phyloP scores from a whole-genome alignment of 768 basidiomycete genomes.

The Roridomyces roridus region DNA sequence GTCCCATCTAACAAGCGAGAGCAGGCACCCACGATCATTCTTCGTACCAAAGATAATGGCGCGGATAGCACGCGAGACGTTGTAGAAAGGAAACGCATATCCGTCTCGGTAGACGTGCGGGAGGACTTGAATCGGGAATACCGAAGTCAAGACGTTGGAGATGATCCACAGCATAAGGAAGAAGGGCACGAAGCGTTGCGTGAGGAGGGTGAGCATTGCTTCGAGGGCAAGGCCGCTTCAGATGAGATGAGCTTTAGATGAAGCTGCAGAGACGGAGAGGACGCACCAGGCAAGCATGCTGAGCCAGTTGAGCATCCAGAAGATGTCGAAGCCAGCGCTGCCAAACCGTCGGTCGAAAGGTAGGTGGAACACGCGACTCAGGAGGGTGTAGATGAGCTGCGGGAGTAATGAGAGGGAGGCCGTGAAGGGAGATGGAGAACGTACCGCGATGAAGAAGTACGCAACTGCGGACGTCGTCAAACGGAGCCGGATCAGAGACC shows the following conservation, averaged over 20 bases:
- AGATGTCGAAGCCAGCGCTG: slow-evolving; percentile 60
- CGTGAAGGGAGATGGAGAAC: slow-evolving; percentile 2
- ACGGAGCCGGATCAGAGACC: slow-evolving; percentile 40
- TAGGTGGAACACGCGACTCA: slow-evolving; percentile 50
- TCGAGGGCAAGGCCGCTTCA: no score
- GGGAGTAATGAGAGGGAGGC: background rate
- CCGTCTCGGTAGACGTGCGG: slow-evolving; percentile 69
- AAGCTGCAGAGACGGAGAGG: background rate
- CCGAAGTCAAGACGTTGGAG: no score
- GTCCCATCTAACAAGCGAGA: no score
- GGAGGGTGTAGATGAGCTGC: no score
- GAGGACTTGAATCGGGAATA: slow-evolving; percentile 63
- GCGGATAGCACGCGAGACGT: no score
- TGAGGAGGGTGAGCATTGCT: no score
- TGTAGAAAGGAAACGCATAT: slow-evolving; percentile 74
- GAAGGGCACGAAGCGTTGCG: slow-evolving; percentile 53
- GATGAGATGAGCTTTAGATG: background rate
- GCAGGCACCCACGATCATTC: slow-evolving; percentile 50
- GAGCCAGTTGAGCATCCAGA: slow-evolving; percentile 69
- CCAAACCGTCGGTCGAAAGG: slow-evolving; percentile 56
- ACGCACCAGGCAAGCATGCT: slow-evolving; percentile 62
- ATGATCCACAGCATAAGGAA: slow-evolving; percentile 75
- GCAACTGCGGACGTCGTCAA: no score
- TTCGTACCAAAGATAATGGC: slow-evolving; percentile 72
- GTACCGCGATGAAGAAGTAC: no score